These are phyloP conservation scores for Boletus calvinii DNA, from an alignment of 1,284 basidiomycete species.

Conservation along the genomic window DNA sequence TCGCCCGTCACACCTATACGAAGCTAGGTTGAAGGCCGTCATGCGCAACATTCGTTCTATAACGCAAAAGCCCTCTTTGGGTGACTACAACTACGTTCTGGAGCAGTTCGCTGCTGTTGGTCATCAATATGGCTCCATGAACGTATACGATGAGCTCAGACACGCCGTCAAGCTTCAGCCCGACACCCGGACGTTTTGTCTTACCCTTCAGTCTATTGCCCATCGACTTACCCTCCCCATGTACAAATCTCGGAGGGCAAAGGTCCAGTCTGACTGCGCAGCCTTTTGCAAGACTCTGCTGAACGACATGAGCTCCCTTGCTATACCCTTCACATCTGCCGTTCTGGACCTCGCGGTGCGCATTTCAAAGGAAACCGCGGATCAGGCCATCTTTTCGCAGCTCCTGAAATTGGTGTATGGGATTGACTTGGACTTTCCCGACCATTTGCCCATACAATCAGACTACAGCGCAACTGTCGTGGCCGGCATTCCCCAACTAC, in stretches of 20 bases:
- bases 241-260: conserved; percentile 33
- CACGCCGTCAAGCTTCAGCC: conserved; percentile 43
- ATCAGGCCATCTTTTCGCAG: conserved; percentile 51
- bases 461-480: conserved; percentile 10
- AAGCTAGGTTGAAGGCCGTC: conserved; percentile 60
- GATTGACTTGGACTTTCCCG: conserved; percentile 70
- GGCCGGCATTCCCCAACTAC: conserved; percentile 23
- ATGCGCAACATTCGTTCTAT: conserved; percentile 64
- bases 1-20: conserved; percentile 48
- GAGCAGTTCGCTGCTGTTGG: conserved; percentile 72
- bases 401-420: conserved; percentile 67
- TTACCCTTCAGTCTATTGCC: conserved; percentile 64
- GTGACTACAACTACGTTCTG: conserved; percentile 73
- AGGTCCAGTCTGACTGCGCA: conserved; percentile 42
- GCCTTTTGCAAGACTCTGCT: conserved; percentile 51
- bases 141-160: conserved; percentile 60
- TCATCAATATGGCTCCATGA: conserved; percentile 54
- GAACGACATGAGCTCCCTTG: conserved; percentile 50
- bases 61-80: conserved; percentile 48
- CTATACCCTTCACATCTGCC: conserved; percentile 50
- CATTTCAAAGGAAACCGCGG: conserved; percentile 62
- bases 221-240: conserved; percentile 62
- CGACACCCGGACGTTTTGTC: conserved; percentile 53
- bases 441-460: conserved; percentile 39
- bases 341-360: conserved; percentile 66